Conservation (phyloP, 768 basidiomycete genomes). For the Boletus rubropictus region DNA sequence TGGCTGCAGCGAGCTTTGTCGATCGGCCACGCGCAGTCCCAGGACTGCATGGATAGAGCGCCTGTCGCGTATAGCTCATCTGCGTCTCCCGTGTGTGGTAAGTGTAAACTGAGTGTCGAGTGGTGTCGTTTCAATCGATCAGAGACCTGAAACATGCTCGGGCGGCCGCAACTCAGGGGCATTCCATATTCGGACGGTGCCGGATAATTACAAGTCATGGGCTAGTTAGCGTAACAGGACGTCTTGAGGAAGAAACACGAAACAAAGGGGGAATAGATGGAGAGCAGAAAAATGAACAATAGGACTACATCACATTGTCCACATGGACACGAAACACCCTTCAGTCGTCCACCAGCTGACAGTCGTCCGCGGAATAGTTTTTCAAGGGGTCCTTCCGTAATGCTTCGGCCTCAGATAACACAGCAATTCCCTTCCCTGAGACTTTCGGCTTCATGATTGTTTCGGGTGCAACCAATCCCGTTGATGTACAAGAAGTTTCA, state of each 20-base stretch:
- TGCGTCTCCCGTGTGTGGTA: neutral
- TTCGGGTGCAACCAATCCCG: constrained; percentile 36
- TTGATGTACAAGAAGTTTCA: constrained; percentile 21
- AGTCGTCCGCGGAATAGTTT: constrained; percentile 48
- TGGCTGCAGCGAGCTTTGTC: constrained; percentile 67
- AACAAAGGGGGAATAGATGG: constrained; percentile 8
- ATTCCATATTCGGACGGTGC: constrained; percentile 7
- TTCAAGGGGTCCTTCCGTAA: constrained; percentile 74
- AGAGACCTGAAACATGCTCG: constrained; percentile 7
- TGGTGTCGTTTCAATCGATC: neutral
- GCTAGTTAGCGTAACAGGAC: constrained; percentile 1
- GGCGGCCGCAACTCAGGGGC: constrained; percentile 15
- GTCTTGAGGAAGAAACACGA: neutral
- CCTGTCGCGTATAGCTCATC: constrained; percentile 49
- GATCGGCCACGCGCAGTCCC: constrained; percentile 58
- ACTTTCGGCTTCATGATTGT: constrained; percentile 67
- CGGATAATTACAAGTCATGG: constrained; percentile 1
- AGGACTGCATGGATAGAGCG: constrained; percentile 65
- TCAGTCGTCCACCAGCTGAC: constrained; percentile 21
- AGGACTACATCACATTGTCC: neutral
- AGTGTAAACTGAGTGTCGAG: neutral
- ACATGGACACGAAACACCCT: neutral
- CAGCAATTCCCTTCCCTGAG: constrained; percentile 35
- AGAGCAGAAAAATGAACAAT: constrained; percentile 8
- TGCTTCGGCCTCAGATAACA: constrained; percentile 68